Base-by-base conservation (phyloP, 192 early-diverging fungal genomes). In the Backusella sp. region DNA sequence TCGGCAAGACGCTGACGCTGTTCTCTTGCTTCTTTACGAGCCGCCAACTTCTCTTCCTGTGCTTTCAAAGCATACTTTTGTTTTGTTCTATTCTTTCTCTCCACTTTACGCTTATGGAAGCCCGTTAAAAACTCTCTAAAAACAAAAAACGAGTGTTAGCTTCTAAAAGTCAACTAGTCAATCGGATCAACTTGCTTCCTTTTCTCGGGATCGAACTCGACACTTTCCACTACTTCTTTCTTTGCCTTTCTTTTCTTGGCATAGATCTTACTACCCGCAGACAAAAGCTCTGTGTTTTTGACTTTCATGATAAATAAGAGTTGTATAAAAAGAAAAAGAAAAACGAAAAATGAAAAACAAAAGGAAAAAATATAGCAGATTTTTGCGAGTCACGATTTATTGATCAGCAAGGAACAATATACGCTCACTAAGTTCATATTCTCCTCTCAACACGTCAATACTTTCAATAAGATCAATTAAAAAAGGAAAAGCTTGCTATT, bases 61-160 rank as follows among this genome's bases (percentile, higher is more conserved):
- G 85, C 87, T 70, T 74, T 70, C 73, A 84, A 75, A 59, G 84
- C 81, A 53, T 84, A 84, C 28, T 76, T 59, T 65, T 85, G 82
- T 28, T 73, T 77, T 37, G 93, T 91, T 12, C 85, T 85, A 41
- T 89, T 88, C 62, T 87, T 88, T 52, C 91, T 86, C 73, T 94
- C 88, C 2, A 90, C 80, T 67, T 94, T 94, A 74, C 93, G 88
- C 76, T 94, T 94, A 75, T 92, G 91, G 77, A 94, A 94, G 26
- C 93, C 91, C 4, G 91, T 94, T 49, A 94, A 80, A 66, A 89
- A 94, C 34, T 91, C 87, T 21, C 90, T 90, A 75, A 52, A 65
- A 37, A 42, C 23, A 35, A 75, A 75, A 21, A 4, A 41, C 1
- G 1, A 34, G 17, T 71, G 21, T 46, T 66, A 35, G 32, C 44